phyloP scores from a whole-genome alignment of 768 basidiomycete genomes.

The Nidularia pulvinata region DNA sequence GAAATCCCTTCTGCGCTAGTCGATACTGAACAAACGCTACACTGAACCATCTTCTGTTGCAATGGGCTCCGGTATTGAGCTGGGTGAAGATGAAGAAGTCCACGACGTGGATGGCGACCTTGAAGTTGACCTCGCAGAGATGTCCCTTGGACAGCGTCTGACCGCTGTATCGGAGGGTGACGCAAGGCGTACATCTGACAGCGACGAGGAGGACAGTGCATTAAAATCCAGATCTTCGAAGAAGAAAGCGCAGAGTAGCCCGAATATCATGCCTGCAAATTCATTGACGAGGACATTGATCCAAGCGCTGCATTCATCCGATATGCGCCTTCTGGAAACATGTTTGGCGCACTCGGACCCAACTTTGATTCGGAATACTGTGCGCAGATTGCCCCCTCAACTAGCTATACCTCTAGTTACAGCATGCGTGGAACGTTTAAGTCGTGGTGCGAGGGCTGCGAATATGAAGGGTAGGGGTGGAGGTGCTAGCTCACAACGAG shows the following conservation, averaged over 20 bases:
- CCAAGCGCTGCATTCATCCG: conserved; percentile 95
- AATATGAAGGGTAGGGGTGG: conserved; percentile 80
- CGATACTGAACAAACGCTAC: conserved; percentile 62
- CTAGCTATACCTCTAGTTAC: conserved; percentile 84
- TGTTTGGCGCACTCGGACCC: conserved; percentile 85
- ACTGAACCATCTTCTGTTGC: conserved; percentile 59
- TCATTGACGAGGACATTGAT: conserved; percentile 93
- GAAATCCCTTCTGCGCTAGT: conserved; percentile 21
- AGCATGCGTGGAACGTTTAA: conserved; percentile 88
- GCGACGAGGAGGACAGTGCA: conserved; percentile 34
- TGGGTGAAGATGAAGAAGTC: conserved; percentile 56
- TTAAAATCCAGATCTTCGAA: conserved; percentile 23
- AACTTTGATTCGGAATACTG: conserved; percentile 83
- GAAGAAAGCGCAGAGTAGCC: conserved; percentile 27
- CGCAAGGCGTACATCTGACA: conserved; percentile 41
- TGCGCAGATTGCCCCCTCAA: conserved; percentile 83
- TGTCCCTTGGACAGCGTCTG: conserved; percentile 89
- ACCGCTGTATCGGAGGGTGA: conserved; percentile 65
- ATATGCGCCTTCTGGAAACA: conserved; percentile 83
- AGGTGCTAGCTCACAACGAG: conserved; percentile 79
- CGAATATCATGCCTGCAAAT: conserved; percentile 65
- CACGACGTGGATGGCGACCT: conserved; percentile 66
- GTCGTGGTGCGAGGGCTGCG: conserved; percentile 67
- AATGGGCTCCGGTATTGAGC: conserved; percentile 64
- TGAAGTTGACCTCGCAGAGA: conserved; percentile 86